These are phyloP conservation scores for Penicillium paneum DNA, from an alignment of 2,329 filamentous ascomycete species.

Conservation along the genomic window DNA sequence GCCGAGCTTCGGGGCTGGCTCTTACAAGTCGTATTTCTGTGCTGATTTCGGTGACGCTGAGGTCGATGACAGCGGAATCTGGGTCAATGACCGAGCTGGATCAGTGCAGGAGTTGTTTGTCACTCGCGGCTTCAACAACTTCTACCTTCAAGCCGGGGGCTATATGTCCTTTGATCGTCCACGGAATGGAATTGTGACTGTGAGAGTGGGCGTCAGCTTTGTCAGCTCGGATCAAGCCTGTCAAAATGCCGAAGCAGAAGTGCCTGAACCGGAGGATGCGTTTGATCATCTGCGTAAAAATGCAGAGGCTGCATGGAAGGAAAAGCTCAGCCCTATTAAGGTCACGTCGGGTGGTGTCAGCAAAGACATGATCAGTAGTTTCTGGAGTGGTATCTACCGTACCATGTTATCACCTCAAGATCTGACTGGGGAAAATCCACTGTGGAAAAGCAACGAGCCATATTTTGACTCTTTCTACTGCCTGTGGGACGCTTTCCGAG, in stretches of 20 bases:
- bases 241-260: conserved; percentile 61
- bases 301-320: conserved; percentile 55
- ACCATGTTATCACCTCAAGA: conserved; percentile 67
- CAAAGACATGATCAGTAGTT: conserved; percentile 52
- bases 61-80: conserved; percentile 59
- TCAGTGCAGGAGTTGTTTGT: conserved; percentile 51
- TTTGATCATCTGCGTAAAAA: conserved; percentile 48
- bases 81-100: conserved; percentile 57
- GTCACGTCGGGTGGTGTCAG: conserved; percentile 53
- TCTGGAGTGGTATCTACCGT: conserved; percentile 67
- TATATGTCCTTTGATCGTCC: conserved; percentile 59
- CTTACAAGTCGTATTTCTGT: conserved; percentile 60
- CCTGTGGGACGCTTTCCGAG: conserved; percentile 23
- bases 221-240: conserved; percentile 64
- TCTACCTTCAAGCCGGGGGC: conserved; percentile 55
- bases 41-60: conserved; percentile 60
- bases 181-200: conserved; percentile 51
- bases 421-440: conserved; percentile 66
- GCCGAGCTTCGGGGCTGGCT: conserved; percentile 62
- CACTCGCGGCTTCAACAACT: conserved; percentile 55
- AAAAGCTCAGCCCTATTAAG: conserved; percentile 57
- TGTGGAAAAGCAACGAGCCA: conserved; percentile 61
- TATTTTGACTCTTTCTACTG: conserved; percentile 69
- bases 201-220: conserved; percentile 64
- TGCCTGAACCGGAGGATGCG: conserved; percentile 45